Percentiles rank a stretch among this genome's conserved stretches.
phyloP scores from a whole-genome alignment of 2,329 filamentous ascomycete species.

The Clarireedia hainanense region DNA sequence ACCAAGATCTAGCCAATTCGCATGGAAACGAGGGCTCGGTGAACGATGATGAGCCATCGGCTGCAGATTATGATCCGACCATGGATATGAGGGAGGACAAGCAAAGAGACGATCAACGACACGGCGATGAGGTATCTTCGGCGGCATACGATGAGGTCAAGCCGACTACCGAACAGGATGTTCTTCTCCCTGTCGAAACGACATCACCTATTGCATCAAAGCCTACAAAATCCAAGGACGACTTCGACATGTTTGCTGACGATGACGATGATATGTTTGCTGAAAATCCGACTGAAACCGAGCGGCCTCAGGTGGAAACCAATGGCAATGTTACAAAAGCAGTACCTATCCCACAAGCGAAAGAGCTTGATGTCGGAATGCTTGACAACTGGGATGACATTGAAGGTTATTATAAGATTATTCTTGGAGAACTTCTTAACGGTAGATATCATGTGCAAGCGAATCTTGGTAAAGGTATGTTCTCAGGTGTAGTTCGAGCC shows the following conservation, averaged over 20 bases:
- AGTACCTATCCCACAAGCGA: conserved; percentile 36
- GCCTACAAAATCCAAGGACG: conserved; percentile 46
- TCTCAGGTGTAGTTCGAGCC: conserved; percentile 90
- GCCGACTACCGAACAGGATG: conserved; percentile 42
- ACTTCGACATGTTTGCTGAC: conserved; percentile 85
- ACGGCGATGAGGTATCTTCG: conserved; percentile 47
- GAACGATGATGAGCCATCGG: conserved; percentile 69
- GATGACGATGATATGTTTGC: conserved; percentile 61
- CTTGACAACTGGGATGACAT: conserved; percentile 90
- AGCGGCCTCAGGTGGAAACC: conserved; percentile 29
- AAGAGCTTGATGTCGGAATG: conserved; percentile 62
- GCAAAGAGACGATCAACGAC: conserved; percentile 58
- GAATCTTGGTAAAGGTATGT: conserved; percentile 87
- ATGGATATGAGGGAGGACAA: conserved; percentile 82
- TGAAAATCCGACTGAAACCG: conserved; percentile 39
- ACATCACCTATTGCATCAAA: conserved; percentile 30
- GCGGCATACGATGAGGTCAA: conserved; percentile 52
- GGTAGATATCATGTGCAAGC: conserved; percentile 84
- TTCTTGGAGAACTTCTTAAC: conserved; percentile 83
- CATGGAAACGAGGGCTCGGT: conserved; percentile 35
- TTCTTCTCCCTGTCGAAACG: conserved; percentile 34
- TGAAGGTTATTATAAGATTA: conserved; percentile 94
- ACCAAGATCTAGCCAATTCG: conserved; percentile 59
- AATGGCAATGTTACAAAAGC: conserved; percentile 40
- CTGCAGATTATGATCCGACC: conserved; percentile 86